Conservation (phyloP, 345 rosid species). For the Erodium maritimum region DNA sequence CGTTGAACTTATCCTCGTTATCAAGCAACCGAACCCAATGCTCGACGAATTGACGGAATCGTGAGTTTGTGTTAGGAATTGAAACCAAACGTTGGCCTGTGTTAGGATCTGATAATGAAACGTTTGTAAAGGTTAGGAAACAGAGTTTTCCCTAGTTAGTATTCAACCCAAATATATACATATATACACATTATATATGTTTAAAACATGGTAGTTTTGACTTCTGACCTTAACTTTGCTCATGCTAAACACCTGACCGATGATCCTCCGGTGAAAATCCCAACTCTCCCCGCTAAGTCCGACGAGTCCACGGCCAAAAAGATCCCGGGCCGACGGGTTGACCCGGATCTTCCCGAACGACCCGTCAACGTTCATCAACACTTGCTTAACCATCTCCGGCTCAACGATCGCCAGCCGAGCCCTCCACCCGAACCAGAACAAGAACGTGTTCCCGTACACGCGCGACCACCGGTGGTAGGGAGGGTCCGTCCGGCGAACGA, state of each 20-base stretch:
- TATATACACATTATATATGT: no score
- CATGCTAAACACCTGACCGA: constrained; percentile 48
- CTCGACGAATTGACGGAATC: no score
- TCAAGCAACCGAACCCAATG: no score
- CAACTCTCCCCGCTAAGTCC: constrained; percentile 56
- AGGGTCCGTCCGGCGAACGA: constrained; percentile 38
- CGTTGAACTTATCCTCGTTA: no score
- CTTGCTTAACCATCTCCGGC: constrained; percentile 49
- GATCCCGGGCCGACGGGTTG: constrained; percentile 46
- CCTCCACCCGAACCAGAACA: constrained; percentile 68
- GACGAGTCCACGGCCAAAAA: constrained; percentile 59
- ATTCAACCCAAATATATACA: no score
- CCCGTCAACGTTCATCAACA: constrained; percentile 28
- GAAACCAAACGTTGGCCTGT: no score
- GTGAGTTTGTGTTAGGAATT: no score
- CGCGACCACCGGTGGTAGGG: constrained; percentile 50
- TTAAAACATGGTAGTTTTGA: no score
- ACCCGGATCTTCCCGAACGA: constrained; percentile 24
- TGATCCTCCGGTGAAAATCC: constrained; percentile 56
- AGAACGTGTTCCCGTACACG: constrained; percentile 42
- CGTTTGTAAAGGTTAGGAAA: no score
- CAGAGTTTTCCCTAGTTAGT: no score
- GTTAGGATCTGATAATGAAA: no score
- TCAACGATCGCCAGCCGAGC: constrained; percentile 57
- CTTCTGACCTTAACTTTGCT: constrained; percentile 53